These are phyloP conservation scores for Cyberlindnera saturnus DNA, from an alignment of 805 yeast species.

Conservation along the genomic window DNA sequence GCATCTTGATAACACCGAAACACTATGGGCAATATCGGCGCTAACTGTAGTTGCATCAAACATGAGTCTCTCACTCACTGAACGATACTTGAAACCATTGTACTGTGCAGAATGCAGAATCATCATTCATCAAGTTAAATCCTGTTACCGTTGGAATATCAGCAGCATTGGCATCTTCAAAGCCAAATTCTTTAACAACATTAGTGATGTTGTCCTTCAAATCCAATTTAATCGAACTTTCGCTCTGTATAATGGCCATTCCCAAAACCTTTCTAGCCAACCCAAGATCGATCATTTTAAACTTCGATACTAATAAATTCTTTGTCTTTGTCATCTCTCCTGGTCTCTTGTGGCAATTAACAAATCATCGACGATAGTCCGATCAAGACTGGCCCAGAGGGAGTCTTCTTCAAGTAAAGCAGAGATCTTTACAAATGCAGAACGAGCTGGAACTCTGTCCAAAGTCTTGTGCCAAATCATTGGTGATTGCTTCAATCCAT, in stretches of 20 bases:
- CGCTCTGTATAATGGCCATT: background rate
- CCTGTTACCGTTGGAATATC: slow-evolving; percentile 1
- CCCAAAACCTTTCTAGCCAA: slow-evolving; percentile 1
- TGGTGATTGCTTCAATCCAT: background rate
- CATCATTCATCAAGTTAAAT: background rate
- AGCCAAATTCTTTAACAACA: background rate
- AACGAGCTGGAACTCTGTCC: background rate
- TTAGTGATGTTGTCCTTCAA: background rate
- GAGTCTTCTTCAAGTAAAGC: background rate
- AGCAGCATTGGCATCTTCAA: background rate
- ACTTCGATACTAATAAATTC: background rate
- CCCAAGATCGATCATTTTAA: slow-evolving; percentile 3
- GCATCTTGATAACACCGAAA: background rate
- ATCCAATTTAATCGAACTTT: background rate
- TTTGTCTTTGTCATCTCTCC: background rate
- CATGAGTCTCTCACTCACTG: slow-evolving; percentile 2
- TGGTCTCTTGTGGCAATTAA: background rate
- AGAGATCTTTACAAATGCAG: background rate
- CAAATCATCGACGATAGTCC: slow-evolving; percentile 4
- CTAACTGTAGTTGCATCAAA: slow-evolving; percentile 1
- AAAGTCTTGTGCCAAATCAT: background rate
- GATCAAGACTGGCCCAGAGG: background rate
- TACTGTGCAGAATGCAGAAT: background rate
- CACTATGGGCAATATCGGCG: slow-evolving; percentile 1
- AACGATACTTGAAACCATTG: background rate